Base-by-base conservation (phyloP, 768 basidiomycete species). In the Trametes meyenii region DNA sequence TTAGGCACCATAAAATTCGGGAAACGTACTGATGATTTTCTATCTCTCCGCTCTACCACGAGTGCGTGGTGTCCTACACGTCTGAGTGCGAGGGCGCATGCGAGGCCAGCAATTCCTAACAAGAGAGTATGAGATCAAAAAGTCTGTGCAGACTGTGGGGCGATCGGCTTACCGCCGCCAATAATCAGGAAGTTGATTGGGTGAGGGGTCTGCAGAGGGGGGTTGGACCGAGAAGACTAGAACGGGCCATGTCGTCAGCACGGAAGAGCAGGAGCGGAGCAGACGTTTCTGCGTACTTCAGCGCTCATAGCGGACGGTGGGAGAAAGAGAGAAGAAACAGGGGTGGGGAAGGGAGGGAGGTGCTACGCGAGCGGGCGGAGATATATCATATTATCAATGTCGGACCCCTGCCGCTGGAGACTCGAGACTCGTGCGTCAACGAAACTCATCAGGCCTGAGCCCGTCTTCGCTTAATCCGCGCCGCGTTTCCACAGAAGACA, bases 31-130 rank as follows among this genome's bases (percentile, higher is more conserved):
- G 26, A 44, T 42, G 50, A 52, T 55, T 59, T 19, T 58, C 42
- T 46, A 50, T 63, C 58, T 2, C 60, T 56, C 29, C 66, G 56
- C 62, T 76, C 75, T 14, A 76, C 62, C 24, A 76, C 72, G 3
- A 65, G 56, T n/a, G 72, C 71, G 21, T 68, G 58, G 66, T 76
- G 74, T 19, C 75, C 75, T 4, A 66, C 73, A 13, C 71, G 70
- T 23, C 63, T 44, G 3, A 76, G 69, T 2, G 72, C 68, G 43
- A 70, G 60, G 6, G 74, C 75, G n/a, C 70, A 67, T 6, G 74
- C 70, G 13, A 76, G 69, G 12, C 74, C 75, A 48, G 72, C 66
- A 11, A 75, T 69, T 11, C 75, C 75, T 71, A 43, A 35, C 26
- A 3, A 36, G 55, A n/a, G 23, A 29, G 5, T 21, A 19, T 42